A percentile compares a stretch with the other conserved stretches of the same genome.
Conservation (phyloP, 345 rosid genomes). For the Erysimum cheiranthoides region DNA sequence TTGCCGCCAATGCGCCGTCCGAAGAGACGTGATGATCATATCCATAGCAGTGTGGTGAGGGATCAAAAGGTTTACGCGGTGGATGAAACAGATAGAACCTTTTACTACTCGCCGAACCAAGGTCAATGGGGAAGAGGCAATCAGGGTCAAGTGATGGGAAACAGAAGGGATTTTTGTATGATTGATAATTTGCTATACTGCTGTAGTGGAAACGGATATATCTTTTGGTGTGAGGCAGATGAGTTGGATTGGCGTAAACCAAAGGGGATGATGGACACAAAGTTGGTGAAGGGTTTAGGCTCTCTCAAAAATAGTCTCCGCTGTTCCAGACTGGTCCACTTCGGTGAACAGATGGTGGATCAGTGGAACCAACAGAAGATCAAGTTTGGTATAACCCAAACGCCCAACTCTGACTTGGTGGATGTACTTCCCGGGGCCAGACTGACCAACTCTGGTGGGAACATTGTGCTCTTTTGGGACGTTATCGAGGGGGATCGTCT, state of each 20-base stretch:
- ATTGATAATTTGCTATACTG: constrained; percentile 63
- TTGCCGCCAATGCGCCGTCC: not conserved
- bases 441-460: constrained; percentile 49
- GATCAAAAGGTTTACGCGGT: constrained; percentile 14
- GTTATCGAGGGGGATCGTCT: constrained; percentile 38
- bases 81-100: not conserved
- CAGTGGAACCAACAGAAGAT: not conserved
- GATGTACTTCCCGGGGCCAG: not conserved
- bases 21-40: not conserved
- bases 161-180: constrained; percentile 55
- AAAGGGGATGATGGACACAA: constrained; percentile 15
- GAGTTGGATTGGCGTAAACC: constrained; percentile 20
- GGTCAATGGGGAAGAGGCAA: constrained; percentile 12
- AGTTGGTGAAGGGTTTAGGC: constrained; percentile 55
- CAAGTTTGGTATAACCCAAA: not conserved
- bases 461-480: constrained; percentile 75
- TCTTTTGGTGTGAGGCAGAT: constrained; percentile 58
- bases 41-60: not conserved
- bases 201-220: constrained; percentile 57
- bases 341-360: not conserved
- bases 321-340: constrained; percentile 52
- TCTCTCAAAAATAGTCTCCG: constrained; percentile 55
- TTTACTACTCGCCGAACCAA: not conserved
- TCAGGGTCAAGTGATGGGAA: not conserved
- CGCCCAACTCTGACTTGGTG: not conserved